A percentile compares a stretch with the other conserved stretches of the same genome.
phyloP scores from a whole-genome alignment of 768 basidiomycete species.

The Obba rivulosa region DNA sequence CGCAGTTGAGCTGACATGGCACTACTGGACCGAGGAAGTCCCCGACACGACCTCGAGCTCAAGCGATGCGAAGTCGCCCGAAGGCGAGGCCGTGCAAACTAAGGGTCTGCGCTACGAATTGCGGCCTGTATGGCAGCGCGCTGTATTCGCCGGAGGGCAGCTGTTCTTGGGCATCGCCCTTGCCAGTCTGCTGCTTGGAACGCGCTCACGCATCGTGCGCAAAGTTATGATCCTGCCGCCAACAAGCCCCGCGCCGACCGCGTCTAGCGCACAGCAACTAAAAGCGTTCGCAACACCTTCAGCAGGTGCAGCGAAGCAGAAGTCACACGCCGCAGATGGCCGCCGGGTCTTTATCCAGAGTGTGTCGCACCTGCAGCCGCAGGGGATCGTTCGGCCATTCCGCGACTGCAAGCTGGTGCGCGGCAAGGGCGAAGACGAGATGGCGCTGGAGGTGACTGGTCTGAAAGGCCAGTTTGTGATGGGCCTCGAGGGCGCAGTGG shows the following conservation, averaged over 20 bases:
- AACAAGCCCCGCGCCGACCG: not conserved
- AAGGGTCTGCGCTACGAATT: constrained; percentile 14
- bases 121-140: constrained; percentile 20
- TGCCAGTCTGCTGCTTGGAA: constrained; percentile 15
- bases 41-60: not conserved
- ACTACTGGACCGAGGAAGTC: constrained; percentile 17
- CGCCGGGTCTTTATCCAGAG: constrained; percentile 17
- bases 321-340: not conserved
- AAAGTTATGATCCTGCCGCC: constrained; percentile 17
- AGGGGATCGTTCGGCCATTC: constrained; percentile 16
- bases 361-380: constrained; percentile 10
- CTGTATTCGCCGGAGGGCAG: constrained; percentile 11
- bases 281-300: not conserved
- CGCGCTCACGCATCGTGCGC: constrained; percentile 18
- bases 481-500: constrained; percentile 8
- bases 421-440: constrained; percentile 11
- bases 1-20: constrained; percentile 16
- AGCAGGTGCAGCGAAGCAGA: no score
- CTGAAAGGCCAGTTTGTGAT: constrained; percentile 13
- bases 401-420: constrained; percentile 7
- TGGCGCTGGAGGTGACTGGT: constrained; percentile 12
- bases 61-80: not conserved
- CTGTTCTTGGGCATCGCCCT: constrained; percentile 13
- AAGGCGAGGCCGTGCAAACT: not conserved
- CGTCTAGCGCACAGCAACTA: not conserved